A percentile compares a stretch with the other conserved stretches of the same genome.
phyloP scores from a whole-genome alignment of 352 stramenopile genomes.

The Thraustochytrium striatum region DNA sequence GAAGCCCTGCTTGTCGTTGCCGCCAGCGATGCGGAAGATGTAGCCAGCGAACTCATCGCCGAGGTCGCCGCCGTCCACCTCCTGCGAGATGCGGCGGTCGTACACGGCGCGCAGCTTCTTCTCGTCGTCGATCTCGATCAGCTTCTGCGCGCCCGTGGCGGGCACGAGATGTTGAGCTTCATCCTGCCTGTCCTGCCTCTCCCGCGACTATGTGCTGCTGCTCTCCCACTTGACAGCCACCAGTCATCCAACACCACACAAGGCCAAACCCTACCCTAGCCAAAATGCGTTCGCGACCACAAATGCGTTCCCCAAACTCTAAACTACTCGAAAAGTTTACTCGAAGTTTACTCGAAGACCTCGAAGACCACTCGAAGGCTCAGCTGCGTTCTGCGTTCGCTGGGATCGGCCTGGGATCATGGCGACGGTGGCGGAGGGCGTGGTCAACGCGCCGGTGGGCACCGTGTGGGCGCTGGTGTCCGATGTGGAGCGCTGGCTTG shows the following conservation, averaged over 20 bases:
- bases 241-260: not conserved
- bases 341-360: not conserved
- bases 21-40: conserved; percentile 88
- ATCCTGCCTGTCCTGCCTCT: conserved; percentile 50
- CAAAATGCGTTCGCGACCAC: not conserved
- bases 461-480: too few species aligned
- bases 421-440: too few species aligned
- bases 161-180: conserved; percentile 99
- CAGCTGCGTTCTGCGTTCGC: not conserved
- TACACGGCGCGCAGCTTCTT: conserved; percentile 96
- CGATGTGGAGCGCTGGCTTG: too few species aligned
- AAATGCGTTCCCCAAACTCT: not conserved
- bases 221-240: not conserved
- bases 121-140: conserved; percentile 99
- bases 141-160: conserved; percentile 94
- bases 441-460: too few species aligned
- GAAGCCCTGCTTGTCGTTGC: conserved; percentile 99
- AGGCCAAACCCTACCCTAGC: not conserved
- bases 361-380: not conserved
- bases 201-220: not conserved
- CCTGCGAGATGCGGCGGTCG: conserved; percentile 98
- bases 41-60: conserved; percentile 99
- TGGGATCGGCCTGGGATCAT: not conserved
- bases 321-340: not conserved
- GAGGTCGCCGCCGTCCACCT: conserved; percentile 95